Evolutionary conservation across 345 rosid species (phyloP).

Genomic region (Diplotaxis tenuifolia): DNA sequence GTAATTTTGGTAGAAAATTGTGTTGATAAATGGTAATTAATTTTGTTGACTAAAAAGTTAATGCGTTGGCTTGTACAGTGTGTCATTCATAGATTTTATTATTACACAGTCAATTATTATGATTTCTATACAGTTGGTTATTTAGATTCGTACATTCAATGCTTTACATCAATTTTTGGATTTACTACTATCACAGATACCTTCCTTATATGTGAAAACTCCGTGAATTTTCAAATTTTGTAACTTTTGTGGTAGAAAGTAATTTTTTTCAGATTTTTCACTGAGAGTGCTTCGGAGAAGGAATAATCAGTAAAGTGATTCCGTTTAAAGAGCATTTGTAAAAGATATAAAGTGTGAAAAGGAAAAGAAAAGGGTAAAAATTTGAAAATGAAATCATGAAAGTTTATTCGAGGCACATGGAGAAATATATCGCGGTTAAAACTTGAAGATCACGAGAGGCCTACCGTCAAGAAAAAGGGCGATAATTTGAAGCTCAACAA

Average conservation of each 20-base stretch:
- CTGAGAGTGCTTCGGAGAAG: constrained; percentile 6
- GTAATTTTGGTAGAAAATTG: constrained; percentile 38
- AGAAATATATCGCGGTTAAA: not conserved
- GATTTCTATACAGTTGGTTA: not conserved
- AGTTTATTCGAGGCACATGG: constrained; percentile 8
- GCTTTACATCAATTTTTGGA: no score
- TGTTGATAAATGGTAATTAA: constrained; percentile 55
- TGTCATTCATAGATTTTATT: constrained; percentile 35
- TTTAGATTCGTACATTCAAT: constrained; percentile 27
- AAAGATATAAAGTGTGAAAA: constrained; percentile 25
- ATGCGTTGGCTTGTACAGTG: constrained; percentile 17
- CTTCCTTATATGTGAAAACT: constrained; percentile 16
- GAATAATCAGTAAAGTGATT: constrained; percentile 20
- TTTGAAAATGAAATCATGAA: constrained; percentile 28
- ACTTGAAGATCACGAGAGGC: not conserved
- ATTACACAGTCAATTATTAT: constrained; percentile 24
- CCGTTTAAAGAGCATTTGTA: constrained; percentile 19
- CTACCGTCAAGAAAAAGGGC: not conserved
- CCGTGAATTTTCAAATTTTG: constrained; percentile 18
- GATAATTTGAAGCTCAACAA: not conserved
- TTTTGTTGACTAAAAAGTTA: constrained; percentile 13
- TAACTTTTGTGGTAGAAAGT: not conserved
- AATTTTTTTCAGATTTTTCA: not conserved
- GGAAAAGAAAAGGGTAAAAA: constrained; percentile 11
- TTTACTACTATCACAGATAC: constrained; percentile 5